Evolutionary conservation across 75 land plant species (phyloP).

Genomic region (Sequoia sempervirens): DNA sequence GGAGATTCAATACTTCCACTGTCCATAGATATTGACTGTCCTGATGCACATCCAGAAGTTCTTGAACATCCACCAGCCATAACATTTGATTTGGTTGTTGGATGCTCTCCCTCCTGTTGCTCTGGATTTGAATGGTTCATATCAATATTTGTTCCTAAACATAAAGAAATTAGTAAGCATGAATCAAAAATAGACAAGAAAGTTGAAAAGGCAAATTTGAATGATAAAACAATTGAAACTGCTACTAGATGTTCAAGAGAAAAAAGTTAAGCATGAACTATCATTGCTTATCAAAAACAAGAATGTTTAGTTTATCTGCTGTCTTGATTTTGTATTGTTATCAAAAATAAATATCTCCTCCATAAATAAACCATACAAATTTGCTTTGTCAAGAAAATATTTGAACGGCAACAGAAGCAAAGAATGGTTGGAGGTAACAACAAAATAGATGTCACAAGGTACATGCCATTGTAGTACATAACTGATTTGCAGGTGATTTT

Average conservation of each 20-base stretch:
- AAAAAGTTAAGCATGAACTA: neutral
- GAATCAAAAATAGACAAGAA: neutral
- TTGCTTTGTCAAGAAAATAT: neutral
- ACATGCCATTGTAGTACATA: neutral
- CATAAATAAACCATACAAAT: neutral
- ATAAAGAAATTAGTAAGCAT: neutral
- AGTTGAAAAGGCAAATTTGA: neutral
- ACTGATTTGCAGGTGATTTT: neutral
- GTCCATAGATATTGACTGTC: slow-evolving; percentile 24
- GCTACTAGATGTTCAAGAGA: neutral
- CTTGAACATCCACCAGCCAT: slow-evolving; percentile 4
- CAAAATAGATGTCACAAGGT: neutral
- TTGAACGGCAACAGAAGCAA: neutral
- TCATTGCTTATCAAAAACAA: neutral
- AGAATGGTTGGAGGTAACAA: neutral
- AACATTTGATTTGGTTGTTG: neutral
- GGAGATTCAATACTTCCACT: slow-evolving; percentile 29
- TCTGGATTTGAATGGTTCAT: neutral
- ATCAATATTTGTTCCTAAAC: neutral
- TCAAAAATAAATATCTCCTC: neutral
- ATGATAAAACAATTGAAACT: neutral
- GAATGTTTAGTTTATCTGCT: neutral
- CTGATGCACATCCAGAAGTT: slow-evolving; percentile 12
- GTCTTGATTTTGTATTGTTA: neutral
- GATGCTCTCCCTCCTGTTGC: neutral